Conservation (phyloP, 2,329 filamentous ascomycete genomes). For the Hypocrella siamensis region DNA sequence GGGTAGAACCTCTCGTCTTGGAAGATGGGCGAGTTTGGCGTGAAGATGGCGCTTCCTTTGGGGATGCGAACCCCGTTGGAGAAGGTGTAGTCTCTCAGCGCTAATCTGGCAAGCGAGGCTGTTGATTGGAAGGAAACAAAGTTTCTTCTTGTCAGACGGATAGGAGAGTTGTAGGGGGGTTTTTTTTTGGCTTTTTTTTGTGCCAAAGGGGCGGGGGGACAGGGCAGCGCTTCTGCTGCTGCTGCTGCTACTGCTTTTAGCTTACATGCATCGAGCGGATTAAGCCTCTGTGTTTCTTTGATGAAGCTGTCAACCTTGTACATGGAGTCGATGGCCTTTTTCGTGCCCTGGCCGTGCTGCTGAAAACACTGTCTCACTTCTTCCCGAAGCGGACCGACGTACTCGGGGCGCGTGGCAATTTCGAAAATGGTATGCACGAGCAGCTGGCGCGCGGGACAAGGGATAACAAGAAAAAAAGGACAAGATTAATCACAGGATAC, state of each 20-base stretch:
- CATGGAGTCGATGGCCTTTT: constrained; percentile 3
- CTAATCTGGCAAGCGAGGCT: constrained; percentile 6
- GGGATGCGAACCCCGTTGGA: constrained; percentile 6
- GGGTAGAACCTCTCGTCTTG: constrained; percentile 5
- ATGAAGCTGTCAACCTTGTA: constrained; percentile 7
- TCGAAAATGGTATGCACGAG: constrained; percentile 5
- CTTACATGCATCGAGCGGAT: constrained; percentile 6
- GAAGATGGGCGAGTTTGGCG: constrained; percentile 5
- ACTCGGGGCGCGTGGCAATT: constrained; percentile 5
- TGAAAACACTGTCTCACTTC: constrained; percentile 5
- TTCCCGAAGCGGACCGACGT: constrained; percentile 3
- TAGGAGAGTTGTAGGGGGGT: too few species aligned
- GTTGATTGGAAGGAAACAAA: background rate
- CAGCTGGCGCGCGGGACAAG: background rate
- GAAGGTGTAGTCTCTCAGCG: constrained; percentile 5
- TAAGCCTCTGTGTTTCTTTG: constrained; percentile 7
- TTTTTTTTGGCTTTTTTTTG: too few species aligned
- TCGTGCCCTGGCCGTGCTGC: constrained; percentile 3
- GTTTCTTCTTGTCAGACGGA: too few species aligned
- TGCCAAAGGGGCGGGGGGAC: too few species aligned
- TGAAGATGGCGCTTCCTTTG: constrained; percentile 4
- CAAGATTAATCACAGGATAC: too few species aligned
- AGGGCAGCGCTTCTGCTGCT: too few species aligned
- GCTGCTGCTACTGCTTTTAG: too few species aligned
- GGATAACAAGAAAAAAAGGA: background rate